Evolutionary conservation across 2,329 filamentous ascomycete genomes (phyloP).

Genomic region (Herpotrichia juniperi): DNA sequence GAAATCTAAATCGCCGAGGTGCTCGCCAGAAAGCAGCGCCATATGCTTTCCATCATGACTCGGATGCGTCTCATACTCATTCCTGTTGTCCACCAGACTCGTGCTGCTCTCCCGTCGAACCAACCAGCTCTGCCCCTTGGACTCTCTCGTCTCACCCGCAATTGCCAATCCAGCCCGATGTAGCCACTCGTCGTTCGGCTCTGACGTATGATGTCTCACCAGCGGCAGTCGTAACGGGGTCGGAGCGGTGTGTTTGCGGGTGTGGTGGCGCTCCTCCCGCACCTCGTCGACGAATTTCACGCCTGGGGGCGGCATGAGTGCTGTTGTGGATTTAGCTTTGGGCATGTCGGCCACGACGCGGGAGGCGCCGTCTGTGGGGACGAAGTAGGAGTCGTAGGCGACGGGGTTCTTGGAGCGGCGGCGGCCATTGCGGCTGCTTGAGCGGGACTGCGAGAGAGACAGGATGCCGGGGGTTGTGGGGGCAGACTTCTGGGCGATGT

Average conservation of each 20-base stretch:
- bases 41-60: slow-evolving; percentile 30
- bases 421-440: slow-evolving; percentile 43
- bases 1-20: slow-evolving; percentile 41
- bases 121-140: slow-evolving; percentile 68
- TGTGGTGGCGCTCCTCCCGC: slow-evolving; percentile 27
- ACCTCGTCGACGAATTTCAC: slow-evolving; percentile 33
- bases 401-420: slow-evolving; percentile 24
- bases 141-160: slow-evolving; percentile 62
- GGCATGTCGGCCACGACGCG: slow-evolving; percentile 45
- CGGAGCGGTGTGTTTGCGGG: slow-evolving; percentile 37
- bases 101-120: slow-evolving; percentile 62
- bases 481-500: slow-evolving; percentile 56
- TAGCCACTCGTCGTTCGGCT: slow-evolving; percentile 60
- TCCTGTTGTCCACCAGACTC: slow-evolving; percentile 52
- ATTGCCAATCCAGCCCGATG: slow-evolving; percentile 64
- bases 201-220: slow-evolving; percentile 36
- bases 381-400: slow-evolving; percentile 42
- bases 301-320: slow-evolving; percentile 41
- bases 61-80: slow-evolving; percentile 38
- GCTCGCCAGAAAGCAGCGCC: slow-evolving; percentile 40
- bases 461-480: slow-evolving; percentile 57
- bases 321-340: slow-evolving; percentile 55
- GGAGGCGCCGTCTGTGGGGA: slow-evolving; percentile 22
- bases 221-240: slow-evolving; percentile 31
- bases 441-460: slow-evolving; percentile 47